Evolutionary conservation across 208 protist genomes (phyloP).

Genomic region (Wallacemonas sp.): DNA sequence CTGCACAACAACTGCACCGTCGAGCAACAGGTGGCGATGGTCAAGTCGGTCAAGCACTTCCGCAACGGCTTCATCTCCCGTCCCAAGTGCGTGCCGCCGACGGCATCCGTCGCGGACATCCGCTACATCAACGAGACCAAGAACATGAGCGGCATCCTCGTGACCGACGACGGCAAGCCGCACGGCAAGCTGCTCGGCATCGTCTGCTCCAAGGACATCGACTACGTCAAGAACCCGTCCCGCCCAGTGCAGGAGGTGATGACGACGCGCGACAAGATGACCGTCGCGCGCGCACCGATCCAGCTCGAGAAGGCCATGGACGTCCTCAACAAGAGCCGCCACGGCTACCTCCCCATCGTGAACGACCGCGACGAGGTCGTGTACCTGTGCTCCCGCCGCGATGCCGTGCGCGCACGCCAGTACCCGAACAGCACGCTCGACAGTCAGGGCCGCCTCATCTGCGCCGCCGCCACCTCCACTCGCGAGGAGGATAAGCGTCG

Average conservation of each 20-base stretch:
- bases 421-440: constrained; percentile 88
- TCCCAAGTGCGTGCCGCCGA: constrained; percentile 90
- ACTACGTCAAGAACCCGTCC: constrained; percentile 94
- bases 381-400: constrained; percentile 89
- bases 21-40: constrained; percentile 90
- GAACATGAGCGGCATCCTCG: constrained; percentile 96
- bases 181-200: constrained; percentile 96
- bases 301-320: constrained; percentile 95
- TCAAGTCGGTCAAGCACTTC: constrained; percentile 94
- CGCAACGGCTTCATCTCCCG: constrained; percentile 98
- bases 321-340: constrained; percentile 92
- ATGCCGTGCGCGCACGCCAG: constrained; percentile 78
- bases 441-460: constrained; percentile 70
- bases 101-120: constrained; percentile 86
- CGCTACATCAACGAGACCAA: constrained; percentile 89
- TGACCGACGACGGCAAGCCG: constrained; percentile 94
- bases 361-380: constrained; percentile 92
- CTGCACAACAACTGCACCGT: constrained; percentile 96
- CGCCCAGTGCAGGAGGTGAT: constrained; percentile 83
- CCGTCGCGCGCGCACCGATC: constrained; percentile 80
- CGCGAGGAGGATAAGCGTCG: constrained; percentile 89
- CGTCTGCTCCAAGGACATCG: constrained; percentile 97
- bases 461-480: constrained; percentile 93
- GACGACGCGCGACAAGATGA: constrained; percentile 82
- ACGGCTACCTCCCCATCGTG: constrained; percentile 97